Base-by-base conservation (phyloP, 148 eudicot species). In the Hydrangea macrophylla region DNA sequence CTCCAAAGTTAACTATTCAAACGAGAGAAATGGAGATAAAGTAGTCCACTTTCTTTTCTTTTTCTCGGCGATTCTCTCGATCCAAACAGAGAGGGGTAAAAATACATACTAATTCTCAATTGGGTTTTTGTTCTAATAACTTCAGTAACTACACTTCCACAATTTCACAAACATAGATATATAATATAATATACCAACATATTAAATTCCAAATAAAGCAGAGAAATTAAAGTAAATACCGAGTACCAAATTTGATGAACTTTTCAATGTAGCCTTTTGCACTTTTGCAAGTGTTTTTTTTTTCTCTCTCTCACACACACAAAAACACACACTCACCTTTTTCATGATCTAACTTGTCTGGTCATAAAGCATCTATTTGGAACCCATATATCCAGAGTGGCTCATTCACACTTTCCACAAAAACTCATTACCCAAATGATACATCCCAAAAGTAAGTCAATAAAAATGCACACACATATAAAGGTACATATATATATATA, bases 281-380 rank as follows among this genome's bases (percentile, higher is more conserved):
- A 44, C 18, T n/a, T 44, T 1, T 44, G n/a, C 12, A 44, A 12
- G 51, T 44, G 51, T 6, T 35, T 3, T 35, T 35, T 4, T 4
- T 35, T 4, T 35, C 5, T 3, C 8, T 35, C 39, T 35, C 39
- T 35, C 39, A 15, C n/a, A n/a, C n/a, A n/a, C n/a, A n/a, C n/a
- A n/a, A n/a, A n/a, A n/a, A n/a, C n/a, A n/a, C n/a, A 6, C 18
- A 1, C 22, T 53, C 42, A 57, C 62, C 63, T 57, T 27, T 56
- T 39, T 54, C 32, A 40, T 55, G 50, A 62, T 55, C 70, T 17
- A 65, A 35, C 27, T 66, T 18, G 35, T 17, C 36, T 57, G 60
- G 9, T 28, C 60, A 3, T 1, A 26, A 28, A 30, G 10, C n/a
- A 3, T 57, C 18, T 57, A n/a, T 57, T 15, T 18, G 59, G 9